A percentile compares a stretch with the other conserved stretches of the same genome.
These are phyloP conservation scores for Dipteronia dyeriana DNA, from an alignment of 345 rosid species.

Conservation along the genomic window DNA sequence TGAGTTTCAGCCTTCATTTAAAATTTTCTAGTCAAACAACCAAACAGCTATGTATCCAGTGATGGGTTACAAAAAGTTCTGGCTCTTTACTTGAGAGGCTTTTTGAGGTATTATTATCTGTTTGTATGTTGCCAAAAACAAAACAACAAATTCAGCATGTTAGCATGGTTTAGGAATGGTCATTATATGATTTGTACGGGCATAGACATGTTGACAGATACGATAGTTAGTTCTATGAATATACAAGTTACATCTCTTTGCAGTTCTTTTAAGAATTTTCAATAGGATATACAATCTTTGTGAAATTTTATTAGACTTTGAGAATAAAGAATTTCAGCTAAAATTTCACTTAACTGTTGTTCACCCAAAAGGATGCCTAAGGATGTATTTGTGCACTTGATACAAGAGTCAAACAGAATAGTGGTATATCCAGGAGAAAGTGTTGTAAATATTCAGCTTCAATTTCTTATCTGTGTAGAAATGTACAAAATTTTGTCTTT, in stretches of 20 bases:
- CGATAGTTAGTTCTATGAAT: neutral
- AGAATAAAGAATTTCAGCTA: neutral
- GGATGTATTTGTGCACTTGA: neutral
- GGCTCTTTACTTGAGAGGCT: conserved; percentile 6
- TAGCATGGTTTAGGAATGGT: neutral
- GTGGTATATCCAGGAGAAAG: neutral
- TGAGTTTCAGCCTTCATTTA: neutral
- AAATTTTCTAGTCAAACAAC: neutral
- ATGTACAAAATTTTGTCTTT: neutral
- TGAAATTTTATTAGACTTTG: neutral
- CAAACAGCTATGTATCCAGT: neutral
- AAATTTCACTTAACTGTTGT: neutral
- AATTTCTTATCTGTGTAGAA: neutral
- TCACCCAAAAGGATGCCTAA: neutral
- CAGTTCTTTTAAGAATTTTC: neutral
- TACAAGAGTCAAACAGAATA: neutral
- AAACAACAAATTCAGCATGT: neutral
- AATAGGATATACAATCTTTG: conserved; percentile 1
- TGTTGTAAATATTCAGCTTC: neutral
- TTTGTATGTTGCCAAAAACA: neutral
- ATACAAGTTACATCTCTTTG: neutral
- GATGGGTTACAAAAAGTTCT: conserved; percentile 13
- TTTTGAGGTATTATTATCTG: neutral
- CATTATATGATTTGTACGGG: conserved; percentile 3
- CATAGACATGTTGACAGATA: neutral